Conservation (phyloP, 345 rosid genomes). For the Gynandropsis gynandra region DNA sequence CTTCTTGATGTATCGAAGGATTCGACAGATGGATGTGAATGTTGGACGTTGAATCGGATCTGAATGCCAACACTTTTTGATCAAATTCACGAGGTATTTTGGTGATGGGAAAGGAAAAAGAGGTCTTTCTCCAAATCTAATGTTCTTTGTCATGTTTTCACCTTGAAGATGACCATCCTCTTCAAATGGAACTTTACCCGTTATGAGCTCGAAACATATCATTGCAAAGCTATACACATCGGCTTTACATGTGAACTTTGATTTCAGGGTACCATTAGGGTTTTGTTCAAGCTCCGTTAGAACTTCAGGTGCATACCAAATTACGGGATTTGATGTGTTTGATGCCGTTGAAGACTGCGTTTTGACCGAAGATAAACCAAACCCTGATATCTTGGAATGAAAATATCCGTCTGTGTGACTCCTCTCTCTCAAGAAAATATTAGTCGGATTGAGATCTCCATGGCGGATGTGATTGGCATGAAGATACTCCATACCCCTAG, state of each 20-base stretch:
- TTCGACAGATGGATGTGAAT: conserved; percentile 71
- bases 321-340: conserved; percentile 35
- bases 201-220: conserved; percentile 73
- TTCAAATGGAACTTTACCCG: conserved; percentile 87
- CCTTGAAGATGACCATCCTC: conserved; percentile 92
- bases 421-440: conserved; percentile 60
- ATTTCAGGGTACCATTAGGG: conserved; percentile 21
- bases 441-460: conserved; percentile 68
- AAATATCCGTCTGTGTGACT: conserved; percentile 57
- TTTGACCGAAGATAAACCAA: conserved; percentile 39
- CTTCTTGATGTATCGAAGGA: conserved; percentile 78
- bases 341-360: conserved; percentile 29
- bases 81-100: conserved; percentile 59
- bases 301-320: conserved; percentile 90
- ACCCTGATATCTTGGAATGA: conserved; percentile 67
- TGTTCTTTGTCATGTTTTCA: conserved; percentile 53
- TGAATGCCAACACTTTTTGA: conserved; percentile 78
- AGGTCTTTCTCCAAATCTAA: conserved; percentile 78
- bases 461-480: conserved; percentile 52
- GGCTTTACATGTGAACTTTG: conserved; percentile 62
- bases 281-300: conserved; percentile 46
- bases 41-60: conserved; percentile 64
- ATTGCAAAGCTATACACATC: conserved; percentile 93
- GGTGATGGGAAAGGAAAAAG: conserved; percentile 70
- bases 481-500: conserved; percentile 89